Percentiles rank a stretch among this genome's conserved stretches.
phyloP scores from a whole-genome alignment of 2,329 filamentous ascomycete genomes.

The Colletotrichum shisoi region DNA sequence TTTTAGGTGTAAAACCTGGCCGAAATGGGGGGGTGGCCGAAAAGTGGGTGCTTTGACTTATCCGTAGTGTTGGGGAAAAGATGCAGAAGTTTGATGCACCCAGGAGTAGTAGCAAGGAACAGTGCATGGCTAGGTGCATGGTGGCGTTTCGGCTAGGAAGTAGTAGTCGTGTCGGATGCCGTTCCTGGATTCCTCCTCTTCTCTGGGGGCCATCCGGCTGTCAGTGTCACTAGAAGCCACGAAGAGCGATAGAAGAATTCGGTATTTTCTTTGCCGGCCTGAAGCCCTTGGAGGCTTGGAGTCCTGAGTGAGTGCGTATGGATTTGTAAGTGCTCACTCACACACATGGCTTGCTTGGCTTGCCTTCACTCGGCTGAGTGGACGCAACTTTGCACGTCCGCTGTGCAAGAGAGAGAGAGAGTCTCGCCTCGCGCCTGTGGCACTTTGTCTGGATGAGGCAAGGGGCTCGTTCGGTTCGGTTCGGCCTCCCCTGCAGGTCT shows the following conservation, averaged over 20 bases:
- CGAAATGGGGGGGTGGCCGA: no score
- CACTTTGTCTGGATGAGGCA: conserved; percentile 4
- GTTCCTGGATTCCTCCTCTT: conserved; percentile 26
- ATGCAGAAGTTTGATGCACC: neutral
- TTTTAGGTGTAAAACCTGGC: no score
- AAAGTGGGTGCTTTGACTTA: no score
- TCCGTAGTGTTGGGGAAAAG: no score
- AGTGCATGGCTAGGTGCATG: conserved; percentile 9
- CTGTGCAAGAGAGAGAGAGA: neutral
- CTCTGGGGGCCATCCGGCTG: neutral
- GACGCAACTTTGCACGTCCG: neutral
- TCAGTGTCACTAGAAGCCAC: conserved; percentile 4
- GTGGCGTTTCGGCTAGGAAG: conserved; percentile 21
- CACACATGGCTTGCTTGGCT: neutral
- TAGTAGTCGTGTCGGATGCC: neutral
- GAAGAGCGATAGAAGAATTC: neutral
- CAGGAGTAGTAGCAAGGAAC: neutral
- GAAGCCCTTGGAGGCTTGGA: neutral
- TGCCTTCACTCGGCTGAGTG: neutral
- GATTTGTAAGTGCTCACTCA: neutral
- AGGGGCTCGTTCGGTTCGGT: conserved; percentile 3
- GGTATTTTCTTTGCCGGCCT: neutral
- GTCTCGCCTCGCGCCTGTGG: no score
- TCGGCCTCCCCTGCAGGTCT: conserved; percentile 16
- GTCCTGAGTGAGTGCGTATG: neutral